A percentile compares a stretch with the other conserved stretches of the same genome.
phyloP scores from a whole-genome alignment of 306 rosid genomes.

The Morella rubra region DNA sequence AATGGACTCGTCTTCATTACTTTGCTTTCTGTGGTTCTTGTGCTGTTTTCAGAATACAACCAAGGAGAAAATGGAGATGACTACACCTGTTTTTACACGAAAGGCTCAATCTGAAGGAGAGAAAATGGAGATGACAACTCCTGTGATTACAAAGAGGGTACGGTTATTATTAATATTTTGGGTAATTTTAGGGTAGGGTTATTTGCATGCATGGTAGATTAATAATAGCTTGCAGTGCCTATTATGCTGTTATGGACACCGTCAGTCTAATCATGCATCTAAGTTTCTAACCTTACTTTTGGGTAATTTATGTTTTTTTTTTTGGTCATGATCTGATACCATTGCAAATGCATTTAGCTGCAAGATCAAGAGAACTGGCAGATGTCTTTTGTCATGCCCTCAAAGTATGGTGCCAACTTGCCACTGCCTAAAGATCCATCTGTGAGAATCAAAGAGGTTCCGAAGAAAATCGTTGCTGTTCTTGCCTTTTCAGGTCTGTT shows the following conservation, averaged over 20 bases:
- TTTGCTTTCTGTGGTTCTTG: conserved; percentile 11
- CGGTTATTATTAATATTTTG: not conserved
- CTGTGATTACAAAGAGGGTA: conserved; percentile 81
- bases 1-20: conserved; percentile 15
- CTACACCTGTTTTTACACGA: conserved; percentile 80
- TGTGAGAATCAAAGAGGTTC: conserved; percentile 74
- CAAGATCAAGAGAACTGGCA: conserved; percentile 73
- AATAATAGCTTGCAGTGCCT: not conserved
- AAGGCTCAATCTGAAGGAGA: conserved; percentile 60
- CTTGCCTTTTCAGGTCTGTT: conserved; percentile 83
- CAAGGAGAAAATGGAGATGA: conserved; percentile 91
- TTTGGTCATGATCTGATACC: conserved; percentile 21
- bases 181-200: too few species aligned
- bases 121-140: conserved; percentile 96
- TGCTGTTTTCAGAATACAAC: conserved; percentile 56
- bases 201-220: too few species aligned
- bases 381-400: conserved; percentile 94
- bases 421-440: conserved; percentile 84
- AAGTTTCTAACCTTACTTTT: not conserved
- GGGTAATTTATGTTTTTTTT: not conserved
- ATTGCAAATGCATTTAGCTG: conserved; percentile 42
- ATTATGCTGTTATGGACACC: not conserved
- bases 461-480: conserved; percentile 68
- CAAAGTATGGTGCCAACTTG: conserved; percentile 71
- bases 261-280: not conserved